Conservation (phyloP, 2,329 filamentous ascomycete genomes). For the Apiospora marii region DNA sequence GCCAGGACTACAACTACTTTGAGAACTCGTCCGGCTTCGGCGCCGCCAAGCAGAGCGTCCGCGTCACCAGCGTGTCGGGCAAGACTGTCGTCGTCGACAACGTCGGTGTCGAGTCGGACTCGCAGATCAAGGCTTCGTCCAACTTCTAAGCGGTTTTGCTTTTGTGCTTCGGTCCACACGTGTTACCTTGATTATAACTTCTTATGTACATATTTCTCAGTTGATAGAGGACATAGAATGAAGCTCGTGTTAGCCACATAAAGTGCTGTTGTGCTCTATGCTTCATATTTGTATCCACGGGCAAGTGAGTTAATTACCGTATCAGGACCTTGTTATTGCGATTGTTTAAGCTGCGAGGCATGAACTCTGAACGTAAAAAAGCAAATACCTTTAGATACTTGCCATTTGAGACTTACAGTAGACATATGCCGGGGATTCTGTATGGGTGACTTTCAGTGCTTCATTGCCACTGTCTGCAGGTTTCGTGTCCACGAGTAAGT, state of each 20-base stretch:
- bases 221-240: not conserved
- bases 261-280: not conserved
- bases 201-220: not conserved
- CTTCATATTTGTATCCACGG: not conserved
- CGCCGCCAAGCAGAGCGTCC: constrained; percentile 59
- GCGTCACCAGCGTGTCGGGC: constrained; percentile 62
- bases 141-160: constrained; percentile 31
- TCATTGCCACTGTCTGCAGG: no score
- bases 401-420: no score
- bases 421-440: no score
- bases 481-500: no score
- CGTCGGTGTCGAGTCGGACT: constrained; percentile 50
- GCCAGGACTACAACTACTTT: constrained; percentile 68
- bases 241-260: not conserved
- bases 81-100: constrained; percentile 58
- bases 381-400: no score
- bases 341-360: no score
- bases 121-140: constrained; percentile 32
- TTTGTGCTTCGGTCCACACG: not conserved
- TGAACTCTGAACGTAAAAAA: no score
- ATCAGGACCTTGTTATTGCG: no score
- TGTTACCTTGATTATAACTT: not conserved
- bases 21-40: constrained; percentile 66
- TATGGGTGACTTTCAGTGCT: no score
- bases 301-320: no score